Evolutionary conservation across 106 monocot species (phyloP).

Genomic region (Dendrobium chrysotoxum): DNA sequence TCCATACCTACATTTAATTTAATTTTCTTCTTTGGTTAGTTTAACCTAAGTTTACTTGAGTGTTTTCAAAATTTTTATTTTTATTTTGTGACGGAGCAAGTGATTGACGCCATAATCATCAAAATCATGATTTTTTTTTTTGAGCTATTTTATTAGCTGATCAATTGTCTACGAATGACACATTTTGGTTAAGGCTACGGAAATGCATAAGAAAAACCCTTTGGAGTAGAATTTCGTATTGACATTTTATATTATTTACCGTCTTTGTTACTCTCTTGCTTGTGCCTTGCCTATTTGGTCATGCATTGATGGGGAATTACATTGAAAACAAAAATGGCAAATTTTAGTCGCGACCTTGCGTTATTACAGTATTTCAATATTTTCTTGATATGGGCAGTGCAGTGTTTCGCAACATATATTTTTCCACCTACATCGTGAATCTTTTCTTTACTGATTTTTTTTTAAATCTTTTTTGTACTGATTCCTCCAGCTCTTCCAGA

Average conservation of each 20-base stretch:
- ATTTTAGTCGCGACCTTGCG: not conserved
- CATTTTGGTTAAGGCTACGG: not conserved
- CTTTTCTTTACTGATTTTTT: not conserved
- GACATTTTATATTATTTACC: not conserved
- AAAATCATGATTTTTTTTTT: not conserved
- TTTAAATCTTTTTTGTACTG: not conserved
- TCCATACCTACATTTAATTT: not conserved
- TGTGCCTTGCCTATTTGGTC: not conserved
- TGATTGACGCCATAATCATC: not conserved
- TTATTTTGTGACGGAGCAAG: not conserved
- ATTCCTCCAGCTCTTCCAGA: not conserved
- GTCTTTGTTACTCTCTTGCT: not conserved
- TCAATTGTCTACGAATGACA: not conserved
- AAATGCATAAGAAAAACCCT: not conserved
- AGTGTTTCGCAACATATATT: not conserved
- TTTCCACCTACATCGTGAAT: not conserved
- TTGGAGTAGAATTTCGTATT: not conserved
- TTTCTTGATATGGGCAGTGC: not conserved
- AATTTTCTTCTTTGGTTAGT: not conserved
- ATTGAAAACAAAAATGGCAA: not conserved
- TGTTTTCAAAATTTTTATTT: not conserved
- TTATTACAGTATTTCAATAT: not conserved
- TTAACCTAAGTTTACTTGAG: not conserved
- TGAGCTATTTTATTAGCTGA: not conserved
- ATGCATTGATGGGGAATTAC: not conserved